Evolutionary conservation across 2,329 filamentous ascomycete species (phyloP), one percentile per base, ranked within the genome.

Genomic region (Fusarium beomiforme): DNA sequence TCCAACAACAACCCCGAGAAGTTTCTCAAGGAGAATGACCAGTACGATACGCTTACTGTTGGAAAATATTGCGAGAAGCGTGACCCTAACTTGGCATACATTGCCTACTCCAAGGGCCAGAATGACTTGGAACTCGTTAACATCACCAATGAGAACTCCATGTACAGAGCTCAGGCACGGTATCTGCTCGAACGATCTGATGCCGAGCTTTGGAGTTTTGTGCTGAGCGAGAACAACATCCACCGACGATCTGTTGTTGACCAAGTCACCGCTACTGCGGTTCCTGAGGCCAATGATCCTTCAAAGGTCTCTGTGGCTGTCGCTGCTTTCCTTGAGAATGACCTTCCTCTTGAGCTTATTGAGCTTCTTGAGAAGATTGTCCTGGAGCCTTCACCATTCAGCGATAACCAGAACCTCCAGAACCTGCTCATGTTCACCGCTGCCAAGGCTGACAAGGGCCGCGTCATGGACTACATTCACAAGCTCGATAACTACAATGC

Each of bases 1-100:
- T 94, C 91, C 74, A 99, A 99, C 87, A 97, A 98, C 84, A 94
- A 98, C 80, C 96, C 96, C 0, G 96, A 99, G 87, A 93, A 93
- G 79, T 99, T 99, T 86, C 85, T 99, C 56, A 97, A 96, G 85
- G 94, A 98, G 84, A 99, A 99, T 79, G 94, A 98, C 78, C 90
- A 96, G 80, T 99, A 99, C 75, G 96, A 99, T 79, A 94, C 96
- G 6, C 85, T 98, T 42, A 89, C 87, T 26, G 93, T 99, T 59
- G 96, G 96, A 81, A 98, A 97, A 84, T 99, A 99, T 86, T 99
- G 95, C 80, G 95, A 98, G 86, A 98, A 98, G 89, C 92, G 96
- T 36, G 96, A 99, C 77, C 96, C 96, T 70, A 97, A 97, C 80
- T 86, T 99, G 59, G 95, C 94, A 6, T 97, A 93, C 83, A 97